phyloP scores from a whole-genome alignment of 1,284 basidiomycete genomes.

The Ustilago crameri region DNA sequence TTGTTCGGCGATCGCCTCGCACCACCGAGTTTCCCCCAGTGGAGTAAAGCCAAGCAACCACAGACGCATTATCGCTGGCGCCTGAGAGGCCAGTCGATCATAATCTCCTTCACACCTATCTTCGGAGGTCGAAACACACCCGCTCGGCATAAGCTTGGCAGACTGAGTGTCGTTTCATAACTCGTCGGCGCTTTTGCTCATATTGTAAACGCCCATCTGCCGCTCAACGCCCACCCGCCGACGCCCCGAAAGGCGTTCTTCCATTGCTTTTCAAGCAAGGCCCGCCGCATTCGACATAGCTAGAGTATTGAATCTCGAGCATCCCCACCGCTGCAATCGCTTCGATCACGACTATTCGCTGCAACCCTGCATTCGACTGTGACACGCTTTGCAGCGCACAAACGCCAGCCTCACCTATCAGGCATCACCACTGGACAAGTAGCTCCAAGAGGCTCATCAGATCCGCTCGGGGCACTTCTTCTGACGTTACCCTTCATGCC shows the following conservation, averaged over 20 bases:
- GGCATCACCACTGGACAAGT: not conserved
- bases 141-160: constrained; percentile 11
- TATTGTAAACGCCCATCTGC: constrained; percentile 34
- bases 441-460: not conserved
- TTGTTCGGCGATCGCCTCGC: no score
- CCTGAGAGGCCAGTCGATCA: no score
- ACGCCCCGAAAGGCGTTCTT: constrained; percentile 19
- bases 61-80: no score
- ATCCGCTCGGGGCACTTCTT: not conserved
- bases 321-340: constrained; percentile 15
- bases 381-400: constrained; percentile 3
- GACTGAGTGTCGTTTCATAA: constrained; percentile 8
- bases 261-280: not conserved
- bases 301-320: constrained; percentile 5
- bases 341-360: constrained; percentile 7
- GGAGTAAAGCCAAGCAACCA: no score
- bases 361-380: constrained; percentile 11
- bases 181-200: constrained; percentile 9
- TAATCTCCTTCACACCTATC: no score
- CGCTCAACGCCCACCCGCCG: constrained; percentile 39
- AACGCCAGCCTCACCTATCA: not conserved
- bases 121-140: no score
- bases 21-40: no score
- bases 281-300: constrained; percentile 3
- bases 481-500: not conserved